Evolutionary conservation across 257 asterid genomes (phyloP).

Genomic region (Solanum bulbocastanum): DNA sequence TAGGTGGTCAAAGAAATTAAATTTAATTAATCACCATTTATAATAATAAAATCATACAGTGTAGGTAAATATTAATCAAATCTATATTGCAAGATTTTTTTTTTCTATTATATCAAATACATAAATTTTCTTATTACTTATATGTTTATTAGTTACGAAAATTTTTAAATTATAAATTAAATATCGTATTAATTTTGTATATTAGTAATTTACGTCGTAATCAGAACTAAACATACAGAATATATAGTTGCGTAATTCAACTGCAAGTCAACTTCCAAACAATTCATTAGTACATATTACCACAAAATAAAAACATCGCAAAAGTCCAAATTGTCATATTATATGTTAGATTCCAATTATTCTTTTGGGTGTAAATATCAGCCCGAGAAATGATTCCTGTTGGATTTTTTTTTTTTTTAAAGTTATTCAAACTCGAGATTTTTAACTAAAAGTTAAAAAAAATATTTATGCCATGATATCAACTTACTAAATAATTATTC

Average conservation of each 20-base stretch:
- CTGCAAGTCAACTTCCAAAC: neutral
- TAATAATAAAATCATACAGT: neutral
- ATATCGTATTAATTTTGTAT: no score
- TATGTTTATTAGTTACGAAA: no score
- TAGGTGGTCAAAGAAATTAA: neutral
- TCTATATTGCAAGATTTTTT: neutral
- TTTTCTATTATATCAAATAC: no score
- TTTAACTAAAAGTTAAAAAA: neutral
- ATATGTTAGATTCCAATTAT: neutral
- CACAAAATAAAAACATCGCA: neutral
- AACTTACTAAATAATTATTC: neutral
- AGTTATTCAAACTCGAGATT: accelerated
- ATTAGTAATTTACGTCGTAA: no score
- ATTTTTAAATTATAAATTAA: no score
- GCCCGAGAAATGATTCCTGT: neutral
- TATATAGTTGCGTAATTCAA: neutral
- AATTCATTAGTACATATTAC: neutral
- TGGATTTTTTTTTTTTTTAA: neutral
- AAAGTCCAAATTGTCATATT: neutral
- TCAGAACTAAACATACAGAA: neutral
- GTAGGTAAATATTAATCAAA: neutral
- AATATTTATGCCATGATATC: neutral
- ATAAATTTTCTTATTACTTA: neutral
- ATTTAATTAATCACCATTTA: neutral
- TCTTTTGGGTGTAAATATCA: neutral